A percentile compares a stretch with the other conserved stretches of the same genome.
Evolutionary conservation across 495 filamentous ascomycete species (phyloP).

Genomic region (Trichoderma gamsii): DNA sequence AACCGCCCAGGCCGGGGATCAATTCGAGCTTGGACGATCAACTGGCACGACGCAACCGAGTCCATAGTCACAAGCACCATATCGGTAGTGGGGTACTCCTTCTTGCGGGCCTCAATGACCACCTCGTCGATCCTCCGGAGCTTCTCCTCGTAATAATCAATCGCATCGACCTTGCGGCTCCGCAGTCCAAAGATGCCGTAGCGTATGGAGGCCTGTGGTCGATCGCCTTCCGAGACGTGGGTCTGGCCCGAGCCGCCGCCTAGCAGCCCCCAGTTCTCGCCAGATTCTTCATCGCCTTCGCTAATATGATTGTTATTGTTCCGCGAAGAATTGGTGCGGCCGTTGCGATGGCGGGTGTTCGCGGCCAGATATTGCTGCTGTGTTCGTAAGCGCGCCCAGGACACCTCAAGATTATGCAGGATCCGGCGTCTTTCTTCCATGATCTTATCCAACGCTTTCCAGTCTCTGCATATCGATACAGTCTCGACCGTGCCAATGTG

Average conservation of each 20-base stretch:
- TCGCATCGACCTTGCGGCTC: constrained; percentile 73
- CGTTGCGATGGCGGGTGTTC: constrained; percentile 7
- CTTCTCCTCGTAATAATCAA: constrained; percentile 87
- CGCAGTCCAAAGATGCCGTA: constrained; percentile 72
- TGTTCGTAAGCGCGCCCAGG: constrained; percentile 62
- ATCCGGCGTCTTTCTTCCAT: constrained; percentile 60
- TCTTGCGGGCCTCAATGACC: constrained; percentile 62
- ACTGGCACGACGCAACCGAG: constrained; percentile 84
- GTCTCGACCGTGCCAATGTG: constrained; percentile 90
- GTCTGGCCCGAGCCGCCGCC: constrained; percentile 36
- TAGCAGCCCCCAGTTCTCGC: constrained; percentile 47
- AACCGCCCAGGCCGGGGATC: constrained; percentile 81
- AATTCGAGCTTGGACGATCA: constrained; percentile 88
- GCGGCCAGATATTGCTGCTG: neutral
- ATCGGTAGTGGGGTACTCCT: constrained; percentile 70
- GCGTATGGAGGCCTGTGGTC: constrained; percentile 70
- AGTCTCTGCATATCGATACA: constrained; percentile 81
- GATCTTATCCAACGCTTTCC: constrained; percentile 73
- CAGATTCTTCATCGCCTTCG: constrained; percentile 36
- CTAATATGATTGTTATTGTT: constrained; percentile 5
- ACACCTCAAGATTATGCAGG: constrained; percentile 72
- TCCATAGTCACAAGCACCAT: constrained; percentile 96
- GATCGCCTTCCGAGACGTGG: constrained; percentile 27
- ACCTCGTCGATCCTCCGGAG: constrained; percentile 75
- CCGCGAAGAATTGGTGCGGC: neutral